Base-by-base conservation (phyloP, 345 rosid genomes). In the Linum lewisii region DNA sequence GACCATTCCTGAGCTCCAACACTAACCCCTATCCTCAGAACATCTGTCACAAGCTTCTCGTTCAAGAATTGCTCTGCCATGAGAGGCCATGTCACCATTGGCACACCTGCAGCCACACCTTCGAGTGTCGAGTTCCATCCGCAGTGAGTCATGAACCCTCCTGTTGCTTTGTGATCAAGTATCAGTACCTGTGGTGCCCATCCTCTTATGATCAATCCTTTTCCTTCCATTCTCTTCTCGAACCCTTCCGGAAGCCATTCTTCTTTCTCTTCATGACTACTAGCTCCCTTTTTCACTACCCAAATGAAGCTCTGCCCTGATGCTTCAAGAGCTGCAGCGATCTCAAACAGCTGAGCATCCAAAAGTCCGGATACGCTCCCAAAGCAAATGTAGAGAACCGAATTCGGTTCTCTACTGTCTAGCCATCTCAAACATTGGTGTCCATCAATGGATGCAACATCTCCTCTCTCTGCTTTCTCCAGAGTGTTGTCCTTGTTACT, bases 401-500 rank as follows among this genome's bases (percentile, higher is more conserved):
- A 63, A 2, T 32, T 57, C 49, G 69, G 64, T 22, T 64, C 23
- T 32, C 56, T 70, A 5, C 49, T 14, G 45, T 56, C 56, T 5
- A 66, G 64, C 74, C 72, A 70, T 23, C 61, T 60, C 13, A 75
- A 18, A 20, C 75, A 67, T 1, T 60, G 47, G 14, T 60, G 38
- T 9, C 26, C 54, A 29, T 16, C 38, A 16, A 42, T 42, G n/a
- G 66, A 62, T 65, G 51, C 47, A 11, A 3, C 59, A 24, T 50
- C 19, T 81, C 84, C 82, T 54, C 84, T 71, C 6, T 5, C 19
- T 15, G 76, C 54, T 60, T 69, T 75, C 21, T 75, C 82, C 58
- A 67, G 72, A 29, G 34, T 29, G 0, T 4, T 42, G 18, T 23
- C 50, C 49, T 54, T 55, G 25, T 71, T 73, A 16, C 47, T 7